These are phyloP conservation scores for Chenopodium album DNA, from an alignment of 148 eudicot genomes.

Conservation along the genomic window DNA sequence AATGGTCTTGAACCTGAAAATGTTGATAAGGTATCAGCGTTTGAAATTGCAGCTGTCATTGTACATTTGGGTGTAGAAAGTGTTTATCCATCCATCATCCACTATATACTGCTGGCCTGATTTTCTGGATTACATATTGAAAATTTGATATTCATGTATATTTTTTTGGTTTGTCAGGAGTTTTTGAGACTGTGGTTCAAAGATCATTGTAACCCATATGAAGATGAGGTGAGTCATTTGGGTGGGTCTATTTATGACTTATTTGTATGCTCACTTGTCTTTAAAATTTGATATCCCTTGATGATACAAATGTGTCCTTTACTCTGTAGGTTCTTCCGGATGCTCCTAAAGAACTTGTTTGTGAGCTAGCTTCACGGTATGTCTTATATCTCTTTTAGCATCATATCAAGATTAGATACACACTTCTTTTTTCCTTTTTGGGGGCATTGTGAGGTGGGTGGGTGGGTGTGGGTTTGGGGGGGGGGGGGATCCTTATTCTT, in stretches of 20 bases:
- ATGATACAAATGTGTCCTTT: background rate
- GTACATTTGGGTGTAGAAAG: background rate
- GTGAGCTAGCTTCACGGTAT: slow-evolving; percentile 94
- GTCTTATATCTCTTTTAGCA: slow-evolving; percentile 14
- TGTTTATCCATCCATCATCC: background rate
- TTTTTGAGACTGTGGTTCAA: slow-evolving; percentile 96
- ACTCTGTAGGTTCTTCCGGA: slow-evolving; percentile 73
- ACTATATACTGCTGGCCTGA: background rate
- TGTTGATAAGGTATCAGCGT: slow-evolving; percentile 65
- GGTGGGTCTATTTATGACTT: background rate
- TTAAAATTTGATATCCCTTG: background rate
- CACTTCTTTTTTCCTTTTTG: background rate
- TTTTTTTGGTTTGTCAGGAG: slow-evolving; percentile 51
- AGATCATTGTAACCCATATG: slow-evolving; percentile 87
- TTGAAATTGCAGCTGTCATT: background rate
- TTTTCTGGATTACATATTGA: background rate
- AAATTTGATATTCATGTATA: background rate
- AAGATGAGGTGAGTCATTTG: slow-evolving; percentile 61
- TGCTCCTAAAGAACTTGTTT: slow-evolving; percentile 91
- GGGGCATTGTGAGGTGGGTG: no score
- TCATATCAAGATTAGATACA: background rate
- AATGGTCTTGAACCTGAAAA: slow-evolving; percentile 93
- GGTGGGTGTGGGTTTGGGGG: no score
- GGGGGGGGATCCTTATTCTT: background rate
- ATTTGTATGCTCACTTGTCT: background rate